Base-by-base conservation (phyloP, 2,329 filamentous ascomycete genomes). In the Penicillium sp. region DNA sequence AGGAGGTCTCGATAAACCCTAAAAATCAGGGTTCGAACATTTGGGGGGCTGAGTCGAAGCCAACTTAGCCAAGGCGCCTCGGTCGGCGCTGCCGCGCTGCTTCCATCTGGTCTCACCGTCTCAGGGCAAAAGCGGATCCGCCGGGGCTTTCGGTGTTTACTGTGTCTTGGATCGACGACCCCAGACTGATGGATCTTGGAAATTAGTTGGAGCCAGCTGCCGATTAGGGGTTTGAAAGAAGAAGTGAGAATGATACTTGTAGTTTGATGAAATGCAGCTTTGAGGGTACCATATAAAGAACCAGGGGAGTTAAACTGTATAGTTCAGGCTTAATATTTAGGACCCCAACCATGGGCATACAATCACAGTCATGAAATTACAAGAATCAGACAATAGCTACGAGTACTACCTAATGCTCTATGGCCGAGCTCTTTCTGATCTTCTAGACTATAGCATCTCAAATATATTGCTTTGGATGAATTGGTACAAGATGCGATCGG, bases 71-170 rank as follows among this genome's bases (percentile, higher is more conserved):
- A 56, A 56, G 54, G 36, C 35, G 35, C 41, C 39, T 44, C 27
- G 35, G 47, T 40, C 31, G 55, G 39, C 27, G n/a, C 44, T 22
- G 22, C 22, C 22, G 22, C 22, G 22, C 24, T 18, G 16, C 14
- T 37, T 5, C 19, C n/a, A 16, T 56, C 33, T 22, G 39, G 27
- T 31, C 54, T 13, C 46, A 22, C 19, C 19, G 35, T 36, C 39
- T 35, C 33, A 50, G 31, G 18, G 35, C 51, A 39, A 54, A 55
- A 39, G 55, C 55, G 55, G 55, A 58, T 58, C 55, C 55, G 50
- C 27, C 50, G 55, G 50, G 54, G 55, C 33, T 58, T 53, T 44
- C 40, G 43, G 50, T 58, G 50, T 58, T 58, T 39, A 41, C 43
- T 39, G 19, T 46, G 31, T 18, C 27, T 24, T 50, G 27, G 54